Conservation (phyloP, 371 early-diverging fungal genomes). For the Coemansia sp. region DNA sequence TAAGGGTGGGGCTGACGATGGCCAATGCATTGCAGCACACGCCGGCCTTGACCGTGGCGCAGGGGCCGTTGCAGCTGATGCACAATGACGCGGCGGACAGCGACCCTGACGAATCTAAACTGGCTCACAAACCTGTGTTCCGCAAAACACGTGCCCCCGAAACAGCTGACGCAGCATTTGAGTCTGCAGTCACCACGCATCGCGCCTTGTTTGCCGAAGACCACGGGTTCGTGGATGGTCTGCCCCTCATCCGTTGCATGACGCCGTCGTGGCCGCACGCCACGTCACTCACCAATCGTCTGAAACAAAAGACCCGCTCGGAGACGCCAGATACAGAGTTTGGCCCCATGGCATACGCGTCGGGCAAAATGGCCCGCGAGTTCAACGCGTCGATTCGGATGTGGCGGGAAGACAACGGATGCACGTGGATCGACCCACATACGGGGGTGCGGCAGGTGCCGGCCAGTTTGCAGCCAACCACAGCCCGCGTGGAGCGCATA, state of each 20-base stretch:
- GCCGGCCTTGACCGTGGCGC: neutral
- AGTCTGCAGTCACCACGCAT: constrained; percentile 14
- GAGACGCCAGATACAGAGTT: too few relatives aligned
- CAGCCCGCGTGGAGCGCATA: constrained; percentile 12
- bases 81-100: constrained; percentile 12
- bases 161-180: constrained; percentile 44
- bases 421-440: constrained; percentile 54
- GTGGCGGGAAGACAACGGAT: constrained; percentile 50
- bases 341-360: constrained; percentile 27
- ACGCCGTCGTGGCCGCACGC: constrained; percentile 41
- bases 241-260: constrained; percentile 35
- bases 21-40: constrained; percentile 35
- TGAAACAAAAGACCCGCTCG: constrained; percentile 22
- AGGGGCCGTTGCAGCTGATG: constrained; percentile 7
- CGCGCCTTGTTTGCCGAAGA: constrained; percentile 34
- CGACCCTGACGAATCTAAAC: neutral
- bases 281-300: constrained; percentile 18
- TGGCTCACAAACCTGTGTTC: constrained; percentile 29
- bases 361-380: constrained; percentile 34
- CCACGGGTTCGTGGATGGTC: constrained; percentile 38
- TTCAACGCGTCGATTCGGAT: constrained; percentile 41
- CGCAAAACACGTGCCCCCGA: constrained; percentile 21
- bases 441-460: constrained; percentile 51
- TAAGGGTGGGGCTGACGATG: constrained; percentile 27
- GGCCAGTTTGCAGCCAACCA: constrained; percentile 40